Evolutionary conservation across 23 red algal genomes (phyloP), one percentile per base, ranked within the genome.

Genomic region (Gracilaria vermiculophylla): DNA sequence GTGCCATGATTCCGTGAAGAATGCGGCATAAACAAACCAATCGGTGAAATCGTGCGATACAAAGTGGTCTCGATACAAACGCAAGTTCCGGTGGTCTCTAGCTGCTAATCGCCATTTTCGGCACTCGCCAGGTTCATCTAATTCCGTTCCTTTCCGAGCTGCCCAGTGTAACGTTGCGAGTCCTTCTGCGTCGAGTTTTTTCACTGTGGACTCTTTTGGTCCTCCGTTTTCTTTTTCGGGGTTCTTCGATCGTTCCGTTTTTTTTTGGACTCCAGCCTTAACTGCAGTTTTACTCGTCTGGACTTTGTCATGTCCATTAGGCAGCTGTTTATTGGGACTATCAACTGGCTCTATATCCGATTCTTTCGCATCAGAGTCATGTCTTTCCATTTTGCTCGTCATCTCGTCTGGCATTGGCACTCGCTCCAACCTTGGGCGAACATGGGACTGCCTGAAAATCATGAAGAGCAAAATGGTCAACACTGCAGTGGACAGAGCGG

Each of bases 21-120:
- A 69, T 31, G 81, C 81, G 3, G 47, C 81, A 29, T 85, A 85
- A 21, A 69, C 33, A 73, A 85, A 85, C 81, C 81, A 85, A 54
- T 85, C 81, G 24, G 64, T 85, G 23, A 85, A 34, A 47, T 85
- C 81, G 21, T 69, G 48, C n/a, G 58, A 69, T 2, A 66, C 48
- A 56, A 85, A 85, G 47, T 85, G 81, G 15, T 73, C 64, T 25
- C 61, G 81, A 85, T 85, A 85, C 10, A 71, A 29, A 19, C 5
- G 40, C 1, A 85, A n/a, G 32, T 39, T 50, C 11, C 61, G 32
- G 10, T 24, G 45, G 40, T 85, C 64, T 20, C 62, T 69, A 12
- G 81, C 81, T 24, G 48, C 62, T 14, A 54, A 14, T 20, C 81
- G 40, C 81, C 81, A 85, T 53, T 70, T 9, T 39, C 45, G 39